phyloP scores from a whole-genome alignment of 257 asterid genomes.

The Gynochthodes officinalis region DNA sequence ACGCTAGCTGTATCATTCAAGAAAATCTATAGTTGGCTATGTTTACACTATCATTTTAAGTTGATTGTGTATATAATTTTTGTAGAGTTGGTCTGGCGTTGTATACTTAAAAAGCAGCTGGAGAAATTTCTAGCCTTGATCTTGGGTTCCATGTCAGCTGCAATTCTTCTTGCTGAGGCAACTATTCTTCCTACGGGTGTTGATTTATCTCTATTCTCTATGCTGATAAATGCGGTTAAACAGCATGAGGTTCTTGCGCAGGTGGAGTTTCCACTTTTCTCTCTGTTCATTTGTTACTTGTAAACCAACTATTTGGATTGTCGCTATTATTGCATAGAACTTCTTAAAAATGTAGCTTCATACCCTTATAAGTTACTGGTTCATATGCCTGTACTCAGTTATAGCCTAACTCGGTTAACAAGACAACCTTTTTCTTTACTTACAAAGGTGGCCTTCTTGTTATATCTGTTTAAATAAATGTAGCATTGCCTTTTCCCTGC shows the following conservation, averaged over 20 bases:
- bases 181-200: conserved; percentile 65
- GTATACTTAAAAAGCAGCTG: conserved; percentile 56
- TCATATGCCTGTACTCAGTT: background rate
- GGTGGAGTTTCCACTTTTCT: conserved; percentile 35
- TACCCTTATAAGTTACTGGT: too few relatives aligned
- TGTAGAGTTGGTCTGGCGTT: conserved; percentile 71
- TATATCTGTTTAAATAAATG: too few relatives aligned
- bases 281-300: background rate
- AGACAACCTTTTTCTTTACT: too few relatives aligned
- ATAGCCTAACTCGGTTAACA: too few relatives aligned
- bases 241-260: conserved; percentile 56
- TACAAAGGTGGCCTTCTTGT: too few relatives aligned
- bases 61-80: conserved; percentile 3
- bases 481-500: background rate
- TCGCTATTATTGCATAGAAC: background rate
- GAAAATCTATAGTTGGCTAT: background rate
- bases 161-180: conserved; percentile 84
- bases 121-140: conserved; percentile 53
- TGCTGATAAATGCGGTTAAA: conserved; percentile 47
- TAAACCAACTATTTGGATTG: background rate
- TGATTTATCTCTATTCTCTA: conserved; percentile 72
- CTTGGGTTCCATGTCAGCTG: conserved; percentile 69
- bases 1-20: background rate
- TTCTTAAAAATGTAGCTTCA: background rate
- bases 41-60: background rate